Conservation (phyloP, 2,329 filamentous ascomycete genomes). For the Claviceps capensis region DNA sequence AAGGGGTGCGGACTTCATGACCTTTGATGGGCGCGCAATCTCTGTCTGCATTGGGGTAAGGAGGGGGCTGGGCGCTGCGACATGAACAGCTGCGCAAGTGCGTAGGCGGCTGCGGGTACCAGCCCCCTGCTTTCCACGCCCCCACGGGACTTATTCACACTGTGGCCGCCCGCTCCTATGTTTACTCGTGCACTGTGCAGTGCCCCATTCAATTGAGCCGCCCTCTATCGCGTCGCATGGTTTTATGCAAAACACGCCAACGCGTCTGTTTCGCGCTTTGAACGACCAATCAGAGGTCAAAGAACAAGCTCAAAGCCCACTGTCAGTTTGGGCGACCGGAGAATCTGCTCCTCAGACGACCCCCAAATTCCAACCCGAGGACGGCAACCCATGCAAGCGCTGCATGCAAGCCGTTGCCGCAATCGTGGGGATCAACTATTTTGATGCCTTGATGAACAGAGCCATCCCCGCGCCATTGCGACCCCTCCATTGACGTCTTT, state of each 20-base stretch:
- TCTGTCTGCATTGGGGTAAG: neutral
- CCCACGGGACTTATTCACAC: neutral
- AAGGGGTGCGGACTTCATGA: conserved; percentile 8
- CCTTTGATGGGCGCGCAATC: conserved; percentile 7
- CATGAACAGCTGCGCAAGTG: conserved; percentile 2
- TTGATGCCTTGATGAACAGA: neutral
- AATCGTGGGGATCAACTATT: neutral
- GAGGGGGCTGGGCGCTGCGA: conserved; percentile 10
- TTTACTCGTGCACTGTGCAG: neutral
- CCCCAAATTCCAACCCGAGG: neutral
- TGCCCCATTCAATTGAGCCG: neutral
- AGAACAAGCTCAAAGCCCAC: neutral
- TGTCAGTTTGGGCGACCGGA: no score
- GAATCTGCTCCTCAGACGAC: neutral
- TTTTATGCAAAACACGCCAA: neutral
- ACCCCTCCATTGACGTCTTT: neutral
- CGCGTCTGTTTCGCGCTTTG: conserved; percentile 1
- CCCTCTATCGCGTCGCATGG: neutral
- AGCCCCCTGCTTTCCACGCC: conserved; percentile 6
- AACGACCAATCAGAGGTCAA: neutral
- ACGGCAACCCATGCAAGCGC: neutral
- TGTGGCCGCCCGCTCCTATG: neutral
- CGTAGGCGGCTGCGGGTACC: conserved; percentile 7
- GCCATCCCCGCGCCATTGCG: neutral
- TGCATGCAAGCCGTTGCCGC: neutral